Percentiles rank a stretch among this genome's conserved stretches.
These are phyloP conservation scores for Kodamaea hsintzibuensis DNA, from an alignment of 805 yeast species.

Conservation along the genomic window DNA sequence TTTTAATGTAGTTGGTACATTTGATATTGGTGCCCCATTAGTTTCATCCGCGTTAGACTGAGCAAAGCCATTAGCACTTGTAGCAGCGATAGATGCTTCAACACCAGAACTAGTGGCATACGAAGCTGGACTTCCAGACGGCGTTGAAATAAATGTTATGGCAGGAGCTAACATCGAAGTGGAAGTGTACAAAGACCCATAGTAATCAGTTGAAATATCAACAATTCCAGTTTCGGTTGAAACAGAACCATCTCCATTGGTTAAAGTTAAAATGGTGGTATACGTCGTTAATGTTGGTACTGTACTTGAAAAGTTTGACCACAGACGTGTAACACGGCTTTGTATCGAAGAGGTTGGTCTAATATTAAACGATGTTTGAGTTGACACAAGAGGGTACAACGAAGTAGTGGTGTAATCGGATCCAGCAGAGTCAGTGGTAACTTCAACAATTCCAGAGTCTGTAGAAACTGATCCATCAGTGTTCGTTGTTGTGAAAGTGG, in stretches of 20 bases:
- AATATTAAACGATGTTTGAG: no score
- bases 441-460: slow-evolving; percentile 14
- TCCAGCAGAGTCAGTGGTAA: slow-evolving; percentile 25
- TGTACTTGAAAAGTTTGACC: no score
- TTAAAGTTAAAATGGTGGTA: slow-evolving; percentile 7
- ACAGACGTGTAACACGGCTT: no score
- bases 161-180: slow-evolving; percentile 4
- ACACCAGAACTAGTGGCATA: background rate
- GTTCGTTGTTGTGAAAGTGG: slow-evolving; percentile 8
- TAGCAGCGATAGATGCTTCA: background rate
- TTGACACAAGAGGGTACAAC: no score
- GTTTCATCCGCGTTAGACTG: background rate
- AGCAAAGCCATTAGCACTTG: no score
- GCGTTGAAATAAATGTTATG: no score
- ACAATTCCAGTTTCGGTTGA: slow-evolving; percentile 14
- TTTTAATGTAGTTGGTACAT: no score
- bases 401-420: no score
- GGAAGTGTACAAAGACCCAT: slow-evolving; percentile 16
- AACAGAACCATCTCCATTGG: slow-evolving; percentile 6
- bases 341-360: no score
- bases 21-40: no score
- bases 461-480: slow-evolving; percentile 9
- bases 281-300: slow-evolving; percentile 8
- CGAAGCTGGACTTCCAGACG: no score
- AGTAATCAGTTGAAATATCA: slow-evolving; percentile 21